Evolutionary conservation across 2,329 filamentous ascomycete genomes (phyloP).

Genomic region (Xylariales sp.): DNA sequence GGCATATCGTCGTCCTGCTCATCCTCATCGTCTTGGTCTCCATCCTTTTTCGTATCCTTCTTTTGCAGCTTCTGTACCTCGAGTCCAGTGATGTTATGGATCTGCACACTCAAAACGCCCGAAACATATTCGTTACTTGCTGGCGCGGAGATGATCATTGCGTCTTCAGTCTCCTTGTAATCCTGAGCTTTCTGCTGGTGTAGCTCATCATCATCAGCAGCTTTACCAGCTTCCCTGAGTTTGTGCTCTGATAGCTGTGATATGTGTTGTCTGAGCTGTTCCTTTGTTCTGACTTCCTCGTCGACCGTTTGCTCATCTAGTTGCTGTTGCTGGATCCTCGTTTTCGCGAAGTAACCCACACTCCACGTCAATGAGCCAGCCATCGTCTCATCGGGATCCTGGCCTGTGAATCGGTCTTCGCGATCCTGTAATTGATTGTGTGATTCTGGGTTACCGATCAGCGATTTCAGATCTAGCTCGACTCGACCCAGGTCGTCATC

Average conservation of each 20-base stretch:
- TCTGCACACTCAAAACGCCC: conserved; percentile 65
- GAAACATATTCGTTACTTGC: conserved; percentile 58
- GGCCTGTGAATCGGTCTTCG: conserved; percentile 59
- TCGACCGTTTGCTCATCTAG: conserved; percentile 58
- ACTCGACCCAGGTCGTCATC: conserved; percentile 73
- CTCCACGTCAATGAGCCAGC: conserved; percentile 66
- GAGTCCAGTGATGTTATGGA: conserved; percentile 68
- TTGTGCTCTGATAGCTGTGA: conserved; percentile 52
- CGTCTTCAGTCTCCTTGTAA: conserved; percentile 54
- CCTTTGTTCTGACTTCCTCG: conserved; percentile 49
- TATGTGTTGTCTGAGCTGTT: conserved; percentile 56
- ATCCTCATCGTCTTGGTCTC: conserved; percentile 50
- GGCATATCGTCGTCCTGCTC: conserved; percentile 62
- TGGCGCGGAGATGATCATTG: conserved; percentile 64
- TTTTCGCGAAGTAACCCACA: conserved; percentile 68
- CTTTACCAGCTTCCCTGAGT: conserved; percentile 57
- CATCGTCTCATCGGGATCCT: conserved; percentile 63
- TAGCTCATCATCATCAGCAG: conserved; percentile 56
- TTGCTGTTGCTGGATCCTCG: conserved; percentile 56
- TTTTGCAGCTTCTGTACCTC: conserved; percentile 59
- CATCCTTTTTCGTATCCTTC: conserved; percentile 41
- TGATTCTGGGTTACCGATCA: conserved; percentile 57
- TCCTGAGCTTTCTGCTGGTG: conserved; percentile 66
- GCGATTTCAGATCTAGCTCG: conserved; percentile 59
- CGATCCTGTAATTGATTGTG: conserved; percentile 59